These are phyloP conservation scores for Immersiella caudata DNA, from an alignment of 495 filamentous ascomycete genomes.

Conservation along the genomic window DNA sequence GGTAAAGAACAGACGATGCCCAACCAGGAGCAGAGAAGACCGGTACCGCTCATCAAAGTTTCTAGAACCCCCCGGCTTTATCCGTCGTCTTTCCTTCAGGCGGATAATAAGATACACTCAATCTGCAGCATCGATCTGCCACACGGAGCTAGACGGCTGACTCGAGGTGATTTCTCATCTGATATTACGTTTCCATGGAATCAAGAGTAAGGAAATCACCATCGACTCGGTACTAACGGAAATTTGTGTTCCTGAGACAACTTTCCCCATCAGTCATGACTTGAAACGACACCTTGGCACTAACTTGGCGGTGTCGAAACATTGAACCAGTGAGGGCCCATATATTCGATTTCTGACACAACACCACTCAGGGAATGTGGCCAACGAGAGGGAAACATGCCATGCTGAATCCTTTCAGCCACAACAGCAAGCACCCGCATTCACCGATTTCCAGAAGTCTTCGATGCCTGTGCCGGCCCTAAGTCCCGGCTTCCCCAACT, in stretches of 20 bases:
- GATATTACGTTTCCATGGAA: constrained; percentile 7
- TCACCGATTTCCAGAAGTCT: constrained; percentile 14
- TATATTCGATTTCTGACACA: neutral
- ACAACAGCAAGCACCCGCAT: neutral
- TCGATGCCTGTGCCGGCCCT: constrained; percentile 7
- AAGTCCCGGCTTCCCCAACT: neutral
- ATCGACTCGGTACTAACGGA: neutral
- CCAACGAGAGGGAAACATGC: neutral
- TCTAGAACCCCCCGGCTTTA: constrained; percentile 26
- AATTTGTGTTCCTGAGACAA: constrained; percentile 37
- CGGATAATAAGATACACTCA: constrained; percentile 24
- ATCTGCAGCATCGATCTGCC: constrained; percentile 6
- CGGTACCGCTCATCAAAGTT: constrained; percentile 15
- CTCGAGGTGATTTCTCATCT: constrained; percentile 5
- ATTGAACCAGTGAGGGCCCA: neutral
- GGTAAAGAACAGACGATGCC: constrained; percentile 15
- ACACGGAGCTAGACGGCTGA: neutral
- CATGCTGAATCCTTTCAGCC: neutral
- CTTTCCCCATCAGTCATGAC: neutral
- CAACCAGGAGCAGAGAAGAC: constrained; percentile 15
- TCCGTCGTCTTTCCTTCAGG: constrained; percentile 17
- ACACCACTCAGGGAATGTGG: neutral
- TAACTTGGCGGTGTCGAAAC: neutral
- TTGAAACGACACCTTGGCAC: constrained; percentile 30
- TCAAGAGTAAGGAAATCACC: neutral